Conservation (phyloP, 108 stramenopile species). For the Discostella pseudostelligera region DNA sequence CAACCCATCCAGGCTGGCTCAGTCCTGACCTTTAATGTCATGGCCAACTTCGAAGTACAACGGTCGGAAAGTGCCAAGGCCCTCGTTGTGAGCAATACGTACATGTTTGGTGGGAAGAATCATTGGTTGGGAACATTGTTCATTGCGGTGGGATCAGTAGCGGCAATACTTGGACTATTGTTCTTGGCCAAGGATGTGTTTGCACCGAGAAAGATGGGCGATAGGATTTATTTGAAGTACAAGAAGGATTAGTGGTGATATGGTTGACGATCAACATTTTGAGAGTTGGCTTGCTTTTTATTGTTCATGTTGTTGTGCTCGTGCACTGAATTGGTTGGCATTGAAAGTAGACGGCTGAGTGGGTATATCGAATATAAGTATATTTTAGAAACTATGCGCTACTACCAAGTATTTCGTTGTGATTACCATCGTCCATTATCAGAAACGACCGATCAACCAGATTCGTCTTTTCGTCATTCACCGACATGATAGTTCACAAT, state of each 20-base stretch:
- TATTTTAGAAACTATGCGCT: too few species aligned
- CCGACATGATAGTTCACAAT: background rate
- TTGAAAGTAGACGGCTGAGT: too few species aligned
- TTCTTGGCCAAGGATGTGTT: conserved; percentile 86
- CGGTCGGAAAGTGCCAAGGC: conserved; percentile 84
- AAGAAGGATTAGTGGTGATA: conserved; percentile 85
- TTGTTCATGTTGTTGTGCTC: background rate
- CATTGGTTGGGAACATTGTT: conserved; percentile 81
- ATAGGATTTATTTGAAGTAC: conserved; percentile 87
- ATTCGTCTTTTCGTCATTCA: conserved; percentile 9
- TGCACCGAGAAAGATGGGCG: conserved; percentile 83
- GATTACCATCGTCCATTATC: background rate
- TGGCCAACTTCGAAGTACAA: conserved; percentile 87
- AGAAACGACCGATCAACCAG: background rate
- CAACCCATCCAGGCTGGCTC: conserved; percentile 73
- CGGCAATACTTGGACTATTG: conserved; percentile 65
- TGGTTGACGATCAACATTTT: background rate
- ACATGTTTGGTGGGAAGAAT: conserved; percentile 91
- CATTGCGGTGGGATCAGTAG: conserved; percentile 79
- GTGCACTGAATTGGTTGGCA: background rate
- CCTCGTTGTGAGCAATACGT: conserved; percentile 81
- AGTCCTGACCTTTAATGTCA: conserved; percentile 69
- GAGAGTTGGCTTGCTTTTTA: background rate
- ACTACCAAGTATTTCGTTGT: too few species aligned
- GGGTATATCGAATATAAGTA: too few species aligned